Base-by-base conservation (phyloP, 441 rosid genomes). In the Bruguiera hainesii region DNA sequence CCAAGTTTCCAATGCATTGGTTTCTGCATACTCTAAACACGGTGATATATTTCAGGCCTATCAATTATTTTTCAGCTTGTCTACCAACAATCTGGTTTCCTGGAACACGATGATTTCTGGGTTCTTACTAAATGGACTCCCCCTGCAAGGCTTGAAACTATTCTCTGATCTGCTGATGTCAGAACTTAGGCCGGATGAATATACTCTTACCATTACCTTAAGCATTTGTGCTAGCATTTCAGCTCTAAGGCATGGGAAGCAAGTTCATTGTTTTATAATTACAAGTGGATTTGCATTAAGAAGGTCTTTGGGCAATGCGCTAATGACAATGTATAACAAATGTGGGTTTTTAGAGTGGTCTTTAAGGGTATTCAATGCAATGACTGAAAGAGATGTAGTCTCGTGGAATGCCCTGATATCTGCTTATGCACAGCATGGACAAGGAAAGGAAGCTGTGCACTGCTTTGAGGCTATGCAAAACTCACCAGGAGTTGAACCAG, bases 381-480 rank as follows among this genome's bases (percentile, higher is more conserved):
- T 89, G 84, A 72, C 78, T 35, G 49, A 57, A 30, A 84, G 72
- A 74, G 84, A 74, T 71, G 71, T 78, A 19, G 83, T 89, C 61
- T 74, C 88, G 20, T 91, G 96, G 91, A 91, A 87, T 56, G 93
- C 86, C 79, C 82, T 89, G 80, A 80, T 89, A 72, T 90, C 86
- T 71, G 97, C 91, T 46, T 87, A 84, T 79, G 96, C 93, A 35
- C 89, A 89, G 65, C 77, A 83, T 15, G 96, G 97, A 52, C 64
- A 55, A 69, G 96, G 90, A 65, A 60, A 75, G 11, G 85, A 83
- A 67, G 90, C 96, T 57, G 82, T 87, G 74, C 31, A 21, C 48
- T 80, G 84, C 55, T 87, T 72, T 76, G 71, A 73, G 71, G 58
- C 76, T 63, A 84, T 89, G 91, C 64, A 46, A 48, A 63, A 79